Evolutionary conservation across 2,329 filamentous ascomycete genomes (phyloP).

Genomic region (Fusarium verticillioides): DNA sequence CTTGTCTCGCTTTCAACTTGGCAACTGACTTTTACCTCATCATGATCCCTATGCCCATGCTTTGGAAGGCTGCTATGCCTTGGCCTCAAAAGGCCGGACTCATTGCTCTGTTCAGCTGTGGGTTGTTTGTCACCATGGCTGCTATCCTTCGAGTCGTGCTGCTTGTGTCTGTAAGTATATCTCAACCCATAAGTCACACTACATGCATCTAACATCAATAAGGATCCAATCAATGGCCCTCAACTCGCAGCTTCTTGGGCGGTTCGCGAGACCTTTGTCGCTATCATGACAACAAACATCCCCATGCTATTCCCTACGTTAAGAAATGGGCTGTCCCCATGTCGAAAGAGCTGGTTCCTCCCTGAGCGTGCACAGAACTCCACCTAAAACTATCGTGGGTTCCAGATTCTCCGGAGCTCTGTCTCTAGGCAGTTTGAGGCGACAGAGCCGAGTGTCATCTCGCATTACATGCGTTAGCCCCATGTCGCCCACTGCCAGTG

Average conservation of each 20-base stretch:
- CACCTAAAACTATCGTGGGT: conserved; percentile 15
- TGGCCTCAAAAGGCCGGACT: conserved; percentile 53
- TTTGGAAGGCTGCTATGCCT: conserved; percentile 52
- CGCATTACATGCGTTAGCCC: conserved; percentile 15
- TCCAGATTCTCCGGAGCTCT: conserved; percentile 34
- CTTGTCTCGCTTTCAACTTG: conserved; percentile 64
- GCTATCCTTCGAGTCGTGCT: conserved; percentile 51
- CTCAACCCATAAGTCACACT: not conserved
- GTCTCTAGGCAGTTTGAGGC: conserved; percentile 35
- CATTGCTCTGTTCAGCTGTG: conserved; percentile 53
- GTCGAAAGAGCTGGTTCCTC: conserved; percentile 40
- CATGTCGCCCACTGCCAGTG: conserved; percentile 27
- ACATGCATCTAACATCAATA: not conserved
- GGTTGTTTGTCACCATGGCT: conserved; percentile 54
- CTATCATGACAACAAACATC: conserved; percentile 56
- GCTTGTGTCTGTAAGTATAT: conserved; percentile 42
- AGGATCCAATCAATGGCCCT: conserved; percentile 56
- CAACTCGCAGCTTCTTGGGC: conserved; percentile 56
- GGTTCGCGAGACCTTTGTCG: conserved; percentile 57
- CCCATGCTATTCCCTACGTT: conserved; percentile 58
- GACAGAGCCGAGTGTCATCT: conserved; percentile 34
- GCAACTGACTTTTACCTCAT: conserved; percentile 68
- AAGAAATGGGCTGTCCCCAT: conserved; percentile 49
- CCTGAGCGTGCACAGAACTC: conserved; percentile 31
- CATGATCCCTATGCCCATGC: conserved; percentile 66